These are phyloP conservation scores for Astrothelium subdiscretum DNA, from an alignment of 495 filamentous ascomycete genomes.

Conservation along the genomic window DNA sequence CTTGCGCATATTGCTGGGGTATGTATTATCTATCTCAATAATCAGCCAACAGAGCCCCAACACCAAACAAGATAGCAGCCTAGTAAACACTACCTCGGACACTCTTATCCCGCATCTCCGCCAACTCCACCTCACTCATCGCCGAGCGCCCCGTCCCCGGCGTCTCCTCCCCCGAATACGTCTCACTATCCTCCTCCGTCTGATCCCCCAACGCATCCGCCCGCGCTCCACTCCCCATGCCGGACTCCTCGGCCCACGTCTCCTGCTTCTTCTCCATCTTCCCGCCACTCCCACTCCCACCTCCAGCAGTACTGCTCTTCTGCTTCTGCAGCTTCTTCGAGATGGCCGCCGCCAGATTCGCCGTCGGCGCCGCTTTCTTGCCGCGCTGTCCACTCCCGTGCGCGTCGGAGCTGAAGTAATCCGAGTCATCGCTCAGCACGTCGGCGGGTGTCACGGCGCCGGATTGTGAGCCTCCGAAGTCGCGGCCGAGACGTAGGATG, in stretches of 20 bases:
- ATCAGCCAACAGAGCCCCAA: not conserved
- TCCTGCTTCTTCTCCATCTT: conserved; percentile 17
- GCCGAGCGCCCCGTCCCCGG: conserved; percentile 1
- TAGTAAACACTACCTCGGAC: conserved; percentile 17
- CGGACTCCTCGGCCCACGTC: conserved; percentile 26
- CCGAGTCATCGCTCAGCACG: conserved; percentile 24
- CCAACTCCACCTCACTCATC: conserved; percentile 3
- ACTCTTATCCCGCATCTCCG: conserved; percentile 13
- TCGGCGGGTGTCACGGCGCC: conserved; percentile 23
- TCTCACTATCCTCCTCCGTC: conserved; percentile 12
- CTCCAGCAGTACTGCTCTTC: not conserved
- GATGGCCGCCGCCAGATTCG: conserved; percentile 1
- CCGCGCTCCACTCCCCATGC: conserved; percentile 27
- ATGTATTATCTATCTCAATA: conserved; percentile 1
- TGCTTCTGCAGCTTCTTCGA: conserved; percentile 3
- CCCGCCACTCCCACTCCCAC: conserved; percentile 3
- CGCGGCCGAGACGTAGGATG: conserved; percentile 9
- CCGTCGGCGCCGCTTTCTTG: conserved; percentile 2
- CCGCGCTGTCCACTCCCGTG: not conserved
- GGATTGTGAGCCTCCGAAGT: conserved; percentile 11
- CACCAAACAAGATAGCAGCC: not conserved
- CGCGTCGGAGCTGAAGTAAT: conserved; percentile 18
- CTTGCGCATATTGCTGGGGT: not conserved
- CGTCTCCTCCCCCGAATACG: conserved; percentile 3
- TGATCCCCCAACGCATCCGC: conserved; percentile 32